A percentile compares a stretch with the other conserved stretches of the same genome.
These are phyloP conservation scores for Cadophora luteo-olivacea DNA, from an alignment of 2,329 filamentous ascomycete genomes.

Conservation along the genomic window DNA sequence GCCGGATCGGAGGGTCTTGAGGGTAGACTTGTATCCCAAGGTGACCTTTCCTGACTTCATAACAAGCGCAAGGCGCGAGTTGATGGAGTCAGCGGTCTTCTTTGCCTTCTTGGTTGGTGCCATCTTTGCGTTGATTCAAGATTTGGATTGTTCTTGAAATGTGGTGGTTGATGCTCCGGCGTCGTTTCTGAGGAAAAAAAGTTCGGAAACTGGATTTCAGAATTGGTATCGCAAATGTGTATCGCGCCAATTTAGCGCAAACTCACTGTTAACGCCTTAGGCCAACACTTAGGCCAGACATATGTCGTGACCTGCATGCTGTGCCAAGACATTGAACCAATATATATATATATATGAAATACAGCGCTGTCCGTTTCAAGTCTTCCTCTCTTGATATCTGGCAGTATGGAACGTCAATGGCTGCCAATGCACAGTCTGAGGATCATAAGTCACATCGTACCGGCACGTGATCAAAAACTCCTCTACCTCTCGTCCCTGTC, in stretches of 20 bases:
- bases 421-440: too few relatives aligned
- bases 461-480: too few relatives aligned
- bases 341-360: too few relatives aligned
- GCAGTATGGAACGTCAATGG: too few relatives aligned
- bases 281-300: neutral
- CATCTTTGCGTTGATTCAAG: slow-evolving; percentile 52
- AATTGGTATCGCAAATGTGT: slow-evolving; percentile 10
- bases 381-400: too few relatives aligned
- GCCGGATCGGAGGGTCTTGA: slow-evolving; percentile 90
- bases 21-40: slow-evolving; percentile 86
- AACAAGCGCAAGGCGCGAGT: slow-evolving; percentile 66
- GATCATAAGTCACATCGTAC: too few relatives aligned
- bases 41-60: slow-evolving; percentile 80
- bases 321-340: neutral
- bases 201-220: slow-evolving; percentile 65
- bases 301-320: neutral
- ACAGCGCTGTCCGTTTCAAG: too few relatives aligned
- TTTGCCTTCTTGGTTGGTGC: slow-evolving; percentile 69
- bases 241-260: slow-evolving; percentile 23
- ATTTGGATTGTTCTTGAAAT: slow-evolving; percentile 37
- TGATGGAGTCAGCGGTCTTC: slow-evolving; percentile 83
- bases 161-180: slow-evolving; percentile 46
- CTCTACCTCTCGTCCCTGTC: too few relatives aligned
- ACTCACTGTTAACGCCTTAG: neutral
- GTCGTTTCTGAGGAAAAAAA: slow-evolving; percentile 26